phyloP scores from a whole-genome alignment of 352 stramenopile genomes.

The Globisporangium heterothallicum region DNA sequence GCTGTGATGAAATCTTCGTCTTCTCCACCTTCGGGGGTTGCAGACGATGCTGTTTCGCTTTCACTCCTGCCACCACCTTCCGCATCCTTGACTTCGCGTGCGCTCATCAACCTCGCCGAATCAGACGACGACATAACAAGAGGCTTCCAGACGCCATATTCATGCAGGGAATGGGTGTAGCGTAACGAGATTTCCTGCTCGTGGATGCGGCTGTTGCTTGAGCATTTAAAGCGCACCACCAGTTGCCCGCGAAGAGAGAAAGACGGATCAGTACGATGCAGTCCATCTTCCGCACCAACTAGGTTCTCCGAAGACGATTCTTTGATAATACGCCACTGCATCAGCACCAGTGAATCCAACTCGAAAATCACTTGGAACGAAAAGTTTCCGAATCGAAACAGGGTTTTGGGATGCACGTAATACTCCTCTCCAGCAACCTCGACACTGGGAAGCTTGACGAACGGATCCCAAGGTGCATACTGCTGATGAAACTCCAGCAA shows the following conservation, averaged over 20 bases:
- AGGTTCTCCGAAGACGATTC: background rate
- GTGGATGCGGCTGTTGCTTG: background rate
- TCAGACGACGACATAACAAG: constrained; percentile 12
- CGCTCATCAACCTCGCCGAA: background rate
- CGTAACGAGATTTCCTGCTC: constrained; percentile 12
- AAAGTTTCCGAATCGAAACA: constrained; percentile 27
- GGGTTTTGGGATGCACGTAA: constrained; percentile 23
- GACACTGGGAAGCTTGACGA: constrained; percentile 2
- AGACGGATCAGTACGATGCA: constrained; percentile 3
- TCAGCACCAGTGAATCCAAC: constrained; percentile 17
- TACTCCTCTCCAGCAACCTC: constrained; percentile 5
- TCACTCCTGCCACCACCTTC: constrained; percentile 1
- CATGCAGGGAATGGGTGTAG: constrained; percentile 7
- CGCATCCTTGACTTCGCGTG: background rate
- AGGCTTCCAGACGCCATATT: constrained; percentile 13
- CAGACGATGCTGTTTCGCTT: constrained; percentile 3
- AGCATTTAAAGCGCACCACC: constrained; percentile 9
- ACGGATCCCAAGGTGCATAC: constrained; percentile 38
- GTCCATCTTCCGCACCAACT: background rate
- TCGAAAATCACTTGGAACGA: constrained; percentile 29
- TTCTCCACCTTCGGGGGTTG: background rate
- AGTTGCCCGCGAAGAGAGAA: constrained; percentile 14
- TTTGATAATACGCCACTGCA: constrained; percentile 32
- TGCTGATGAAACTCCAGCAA: constrained; percentile 39
- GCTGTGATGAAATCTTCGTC: constrained; percentile 18